phyloP scores from a whole-genome alignment of 1,284 basidiomycete species.

The Naganishia liquefaciens region DNA sequence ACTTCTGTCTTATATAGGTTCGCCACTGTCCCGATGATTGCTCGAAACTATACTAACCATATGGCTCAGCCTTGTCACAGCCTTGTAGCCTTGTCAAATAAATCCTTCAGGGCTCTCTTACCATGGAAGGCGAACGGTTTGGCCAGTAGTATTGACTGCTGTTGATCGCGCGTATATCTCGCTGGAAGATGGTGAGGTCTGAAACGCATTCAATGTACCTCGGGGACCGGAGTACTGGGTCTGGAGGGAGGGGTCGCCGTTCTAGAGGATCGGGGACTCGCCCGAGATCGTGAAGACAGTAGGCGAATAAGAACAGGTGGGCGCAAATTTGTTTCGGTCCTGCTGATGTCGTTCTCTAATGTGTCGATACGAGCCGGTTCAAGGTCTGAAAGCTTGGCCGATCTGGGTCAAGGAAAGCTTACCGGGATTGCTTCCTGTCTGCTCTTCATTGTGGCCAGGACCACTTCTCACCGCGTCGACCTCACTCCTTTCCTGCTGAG shows the following conservation, averaged over 20 bases:
- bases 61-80: too few species aligned
- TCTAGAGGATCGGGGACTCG: background rate
- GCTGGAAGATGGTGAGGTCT: too few species aligned
- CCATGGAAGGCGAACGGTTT: too few species aligned
- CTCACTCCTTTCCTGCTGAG: background rate
- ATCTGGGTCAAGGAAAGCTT: background rate
- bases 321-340: background rate
- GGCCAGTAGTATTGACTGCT: too few species aligned
- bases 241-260: background rate
- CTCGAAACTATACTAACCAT: too few species aligned
- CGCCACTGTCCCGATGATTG: too few species aligned
- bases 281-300: background rate
- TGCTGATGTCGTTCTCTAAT: background rate
- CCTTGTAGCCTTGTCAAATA: too few species aligned
- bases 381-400: too few species aligned
- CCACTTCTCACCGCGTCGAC: background rate
- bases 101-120: too few species aligned
- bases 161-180: too few species aligned
- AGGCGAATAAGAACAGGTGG: slow-evolving; percentile 2
- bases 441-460: background rate
- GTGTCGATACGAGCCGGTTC: background rate
- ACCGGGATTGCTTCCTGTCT: background rate
- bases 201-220: too few species aligned
- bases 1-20: too few species aligned
- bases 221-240: background rate